Evolutionary conservation across 345 rosid species (phyloP), one percentile per base, ranked within the genome.

Genomic region (Jatropha curcas): DNA sequence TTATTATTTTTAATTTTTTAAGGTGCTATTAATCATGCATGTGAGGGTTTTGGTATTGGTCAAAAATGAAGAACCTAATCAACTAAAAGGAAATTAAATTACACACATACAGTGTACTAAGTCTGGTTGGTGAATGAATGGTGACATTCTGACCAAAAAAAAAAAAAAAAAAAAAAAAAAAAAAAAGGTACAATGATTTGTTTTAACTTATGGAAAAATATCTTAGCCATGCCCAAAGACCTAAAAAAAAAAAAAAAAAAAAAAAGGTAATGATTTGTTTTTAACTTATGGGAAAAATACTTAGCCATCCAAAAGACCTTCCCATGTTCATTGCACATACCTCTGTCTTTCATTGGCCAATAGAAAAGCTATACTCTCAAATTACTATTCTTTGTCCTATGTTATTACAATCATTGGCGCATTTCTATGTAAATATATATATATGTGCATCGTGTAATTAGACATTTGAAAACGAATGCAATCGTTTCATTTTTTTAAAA

Each of bases 241-340:
- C 6, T 4, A n/a, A n/a, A 43, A 4, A 22, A 46, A 45, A 9
- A 11, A 65, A 45, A 12, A 27, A 30, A 50, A 10, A 10, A 67
- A 28, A 30, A 27, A 50, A 19, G 56, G 45, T 58, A 35, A 7
- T 58, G 56, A 17, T 61, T 41, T 50, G 60, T 68, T 33, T 27
- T 55, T 45, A 37, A 2, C 16, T n/a, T 7, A 50, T 19, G 63
- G n/a, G 24, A 45, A 27, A 24, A 25, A 9, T 24, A 22, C 22
- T 22, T 7, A 11, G 1, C 12, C 2, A 5, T n/a, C 8, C 8
- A 53, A n/a, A n/a, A 6, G 9, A 0, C 30, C 6, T 4, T 59
- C 37, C 66, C 34, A 68, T 7, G 65, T 78, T 75, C 75, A 59
- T 59, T 72, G 80, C 34, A 78, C 60, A 45, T 19, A 16, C 16